phyloP scores from a whole-genome alignment of 768 basidiomycete genomes.

The Suillus discolor region DNA sequence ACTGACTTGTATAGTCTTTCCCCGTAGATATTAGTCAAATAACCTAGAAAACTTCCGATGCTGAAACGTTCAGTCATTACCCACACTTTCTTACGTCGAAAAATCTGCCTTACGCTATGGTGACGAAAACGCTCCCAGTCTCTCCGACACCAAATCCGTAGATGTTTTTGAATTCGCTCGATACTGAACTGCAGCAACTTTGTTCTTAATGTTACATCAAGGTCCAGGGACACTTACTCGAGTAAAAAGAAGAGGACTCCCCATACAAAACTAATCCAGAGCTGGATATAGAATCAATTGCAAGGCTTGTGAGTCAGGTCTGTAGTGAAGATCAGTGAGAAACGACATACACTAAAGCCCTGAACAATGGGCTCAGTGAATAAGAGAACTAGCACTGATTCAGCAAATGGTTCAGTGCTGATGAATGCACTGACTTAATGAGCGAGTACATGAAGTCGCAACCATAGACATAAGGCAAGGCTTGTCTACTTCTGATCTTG shows the following conservation, averaged over 20 bases:
- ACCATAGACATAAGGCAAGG: constrained; percentile 59
- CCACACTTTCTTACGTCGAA: neutral
- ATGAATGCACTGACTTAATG: constrained; percentile 59
- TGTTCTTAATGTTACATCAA: constrained; percentile 3
- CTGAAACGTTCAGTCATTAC: constrained; percentile 34
- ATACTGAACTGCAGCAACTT: constrained; percentile 47
- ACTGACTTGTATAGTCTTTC: constrained; percentile 52
- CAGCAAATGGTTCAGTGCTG: neutral
- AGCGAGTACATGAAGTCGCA: constrained; percentile 69
- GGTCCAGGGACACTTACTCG: constrained; percentile 40
- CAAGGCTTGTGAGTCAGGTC: neutral
- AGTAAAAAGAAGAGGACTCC: constrained; percentile 72
- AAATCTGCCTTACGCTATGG: constrained; percentile 48
- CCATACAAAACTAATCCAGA: constrained; percentile 80
- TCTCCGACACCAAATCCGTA: constrained; percentile 63
- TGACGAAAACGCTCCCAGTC: constrained; percentile 59
- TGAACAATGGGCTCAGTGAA: constrained; percentile 67
- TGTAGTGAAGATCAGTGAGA: neutral
- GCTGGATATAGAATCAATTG: constrained; percentile 36
- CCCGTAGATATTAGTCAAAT: constrained; percentile 47
- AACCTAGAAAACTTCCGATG: constrained; percentile 56
- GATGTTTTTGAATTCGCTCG: constrained; percentile 54
- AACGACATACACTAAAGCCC: constrained; percentile 63
- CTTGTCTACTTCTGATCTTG: constrained; percentile 65
- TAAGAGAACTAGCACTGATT: constrained; percentile 21